Conservation (phyloP, 129 eudicot genomes). For the Cynara cardunculus region DNA sequence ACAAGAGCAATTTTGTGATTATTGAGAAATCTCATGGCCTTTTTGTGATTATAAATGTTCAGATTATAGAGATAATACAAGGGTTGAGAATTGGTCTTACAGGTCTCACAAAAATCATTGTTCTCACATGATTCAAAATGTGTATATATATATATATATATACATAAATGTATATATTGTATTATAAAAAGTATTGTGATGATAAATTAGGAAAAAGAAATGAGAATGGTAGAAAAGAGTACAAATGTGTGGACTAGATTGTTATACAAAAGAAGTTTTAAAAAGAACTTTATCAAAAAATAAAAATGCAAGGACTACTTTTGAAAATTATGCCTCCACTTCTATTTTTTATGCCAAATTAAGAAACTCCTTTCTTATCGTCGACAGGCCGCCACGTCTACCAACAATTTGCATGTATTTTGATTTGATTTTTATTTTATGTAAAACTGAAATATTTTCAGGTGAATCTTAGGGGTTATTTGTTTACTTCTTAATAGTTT, state of each 20-base stretch:
- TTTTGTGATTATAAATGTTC: too few relatives aligned
- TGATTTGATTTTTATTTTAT: too few relatives aligned
- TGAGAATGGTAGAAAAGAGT: conserved; percentile 17
- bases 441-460: too few relatives aligned
- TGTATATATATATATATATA: too few relatives aligned
- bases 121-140: too few relatives aligned
- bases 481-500: too few relatives aligned
- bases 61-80: too few relatives aligned
- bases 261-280: not conserved
- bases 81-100: too few relatives aligned
- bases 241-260: conserved; percentile 25
- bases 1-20: too few relatives aligned
- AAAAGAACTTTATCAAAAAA: conserved; percentile 2
- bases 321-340: conserved; percentile 5
- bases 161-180: not conserved
- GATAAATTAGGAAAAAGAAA: not conserved
- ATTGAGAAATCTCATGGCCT: too few relatives aligned
- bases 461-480: too few relatives aligned
- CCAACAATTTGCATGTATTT: not conserved
- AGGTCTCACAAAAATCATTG: too few relatives aligned
- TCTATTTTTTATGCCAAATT: not conserved
- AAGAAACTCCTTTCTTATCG: conserved; percentile 25
- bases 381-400: conserved; percentile 30
- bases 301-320: not conserved
- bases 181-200: conserved; percentile 8